Percentiles rank a stretch among this genome's conserved stretches.
Evolutionary conservation across 1,284 basidiomycete genomes (phyloP).

Genomic region (Thecaphora frezii): DNA sequence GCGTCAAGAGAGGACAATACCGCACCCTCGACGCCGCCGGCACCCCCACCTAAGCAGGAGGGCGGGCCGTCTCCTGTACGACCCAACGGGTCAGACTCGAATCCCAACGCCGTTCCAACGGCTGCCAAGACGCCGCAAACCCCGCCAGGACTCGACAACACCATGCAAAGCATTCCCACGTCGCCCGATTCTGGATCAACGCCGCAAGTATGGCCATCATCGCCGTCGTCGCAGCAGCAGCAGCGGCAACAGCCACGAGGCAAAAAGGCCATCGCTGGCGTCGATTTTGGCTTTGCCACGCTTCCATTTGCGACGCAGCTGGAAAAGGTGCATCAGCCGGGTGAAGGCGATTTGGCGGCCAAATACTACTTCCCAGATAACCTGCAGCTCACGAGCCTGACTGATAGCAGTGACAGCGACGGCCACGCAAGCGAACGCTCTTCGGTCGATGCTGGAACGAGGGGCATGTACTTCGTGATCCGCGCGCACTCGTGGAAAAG

Average conservation of each 20-base stretch:
- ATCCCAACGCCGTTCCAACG: too few species aligned
- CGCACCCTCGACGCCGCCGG: too few species aligned
- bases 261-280: conserved; percentile 20
- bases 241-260: background rate
- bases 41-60: too few species aligned
- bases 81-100: too few species aligned
- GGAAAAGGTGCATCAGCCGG: conserved; percentile 5
- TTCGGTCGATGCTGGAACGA: background rate
- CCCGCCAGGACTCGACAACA: too few species aligned
- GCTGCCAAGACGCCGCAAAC: too few species aligned
- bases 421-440: background rate
- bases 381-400: conserved; percentile 17
- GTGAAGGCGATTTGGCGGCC: conserved; percentile 1
- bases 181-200: too few species aligned
- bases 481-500: conserved; percentile 44
- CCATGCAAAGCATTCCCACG: too few species aligned
- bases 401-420: background rate
- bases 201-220: too few species aligned
- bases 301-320: conserved; percentile 35
- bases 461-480: conserved; percentile 28
- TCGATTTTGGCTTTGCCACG: conserved; percentile 38
- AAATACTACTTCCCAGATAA: conserved; percentile 27
- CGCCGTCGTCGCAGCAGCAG: background rate
- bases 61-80: too few species aligned
- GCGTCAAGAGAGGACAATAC: too few species aligned